These are phyloP conservation scores for Pythium insidiosum DNA, from an alignment of 352 stramenopile species.

Conservation along the genomic window DNA sequence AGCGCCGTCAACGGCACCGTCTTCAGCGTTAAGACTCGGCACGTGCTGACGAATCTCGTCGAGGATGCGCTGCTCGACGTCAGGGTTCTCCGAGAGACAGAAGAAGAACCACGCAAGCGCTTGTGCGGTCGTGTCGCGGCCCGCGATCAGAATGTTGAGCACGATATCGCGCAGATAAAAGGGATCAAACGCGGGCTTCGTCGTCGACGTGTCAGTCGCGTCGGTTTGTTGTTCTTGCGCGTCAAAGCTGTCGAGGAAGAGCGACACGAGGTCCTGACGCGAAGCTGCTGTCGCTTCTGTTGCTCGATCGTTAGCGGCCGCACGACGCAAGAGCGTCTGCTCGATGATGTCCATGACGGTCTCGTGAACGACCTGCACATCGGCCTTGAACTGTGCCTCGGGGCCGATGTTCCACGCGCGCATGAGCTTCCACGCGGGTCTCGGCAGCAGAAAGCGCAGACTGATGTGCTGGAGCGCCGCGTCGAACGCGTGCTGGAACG, in stretches of 20 bases:
- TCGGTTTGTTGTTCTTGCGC: no score
- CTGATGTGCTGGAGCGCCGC: slow-evolving; percentile 19
- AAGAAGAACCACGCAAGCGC: slow-evolving; percentile 68
- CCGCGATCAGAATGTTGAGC: slow-evolving; percentile 74
- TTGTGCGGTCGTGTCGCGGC: slow-evolving; percentile 71
- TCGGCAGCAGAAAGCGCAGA: slow-evolving; percentile 27
- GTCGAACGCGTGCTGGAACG: slow-evolving; percentile 53
- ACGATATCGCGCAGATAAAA: slow-evolving; percentile 59
- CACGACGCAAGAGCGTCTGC: slow-evolving; percentile 13
- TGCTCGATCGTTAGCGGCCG: neutral
- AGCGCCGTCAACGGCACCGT: no score
- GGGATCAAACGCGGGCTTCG: slow-evolving; percentile 15
- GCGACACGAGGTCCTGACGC: slow-evolving; percentile 11
- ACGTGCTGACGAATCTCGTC: slow-evolving; percentile 31
- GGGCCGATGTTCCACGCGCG: slow-evolving; percentile 21
- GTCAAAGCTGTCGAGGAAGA: slow-evolving; percentile 21
- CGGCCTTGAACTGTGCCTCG: slow-evolving; percentile 20
- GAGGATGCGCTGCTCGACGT: slow-evolving; percentile 33
- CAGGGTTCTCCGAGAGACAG: slow-evolving; percentile 37
- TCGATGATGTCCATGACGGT: slow-evolving; percentile 30
- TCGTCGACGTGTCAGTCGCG: neutral
- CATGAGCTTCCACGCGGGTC: slow-evolving; percentile 37
- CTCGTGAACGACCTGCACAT: slow-evolving; percentile 28
- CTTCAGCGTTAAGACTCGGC: no score
- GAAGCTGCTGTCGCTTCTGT: neutral